These are phyloP conservation scores for Dichotomocladium elegans DNA, from an alignment of 371 early-diverging fungal genomes.

Conservation along the genomic window DNA sequence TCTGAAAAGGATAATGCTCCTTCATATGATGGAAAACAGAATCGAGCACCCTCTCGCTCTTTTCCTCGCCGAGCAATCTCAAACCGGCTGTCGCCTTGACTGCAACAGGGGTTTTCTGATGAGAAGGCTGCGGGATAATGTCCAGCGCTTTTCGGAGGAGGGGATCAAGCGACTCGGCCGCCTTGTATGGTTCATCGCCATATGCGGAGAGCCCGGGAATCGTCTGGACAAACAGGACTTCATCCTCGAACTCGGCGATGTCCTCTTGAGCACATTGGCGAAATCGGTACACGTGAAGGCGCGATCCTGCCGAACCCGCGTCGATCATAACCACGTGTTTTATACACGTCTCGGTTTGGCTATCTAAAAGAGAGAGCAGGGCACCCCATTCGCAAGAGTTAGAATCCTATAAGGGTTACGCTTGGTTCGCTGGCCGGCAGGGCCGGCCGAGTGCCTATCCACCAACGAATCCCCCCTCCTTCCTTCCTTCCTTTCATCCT, in stretches of 20 bases:
- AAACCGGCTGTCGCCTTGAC: slow-evolving; percentile 97
- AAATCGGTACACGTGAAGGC: slow-evolving; percentile 92
- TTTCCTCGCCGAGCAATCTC: slow-evolving; percentile 68
- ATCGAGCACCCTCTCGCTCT: slow-evolving; percentile 70
- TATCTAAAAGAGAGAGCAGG: not conserved
- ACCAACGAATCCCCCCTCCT: no score
- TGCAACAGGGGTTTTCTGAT: slow-evolving; percentile 80
- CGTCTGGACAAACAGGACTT: slow-evolving; percentile 82
- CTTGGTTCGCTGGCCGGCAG: no score
- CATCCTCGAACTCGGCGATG: slow-evolving; percentile 38
- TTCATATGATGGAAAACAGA: slow-evolving; percentile 65
- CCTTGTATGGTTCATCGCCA: slow-evolving; percentile 63
- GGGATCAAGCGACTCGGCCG: slow-evolving; percentile 77
- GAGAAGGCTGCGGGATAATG: slow-evolving; percentile 64
- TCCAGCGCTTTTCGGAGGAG: slow-evolving; percentile 71
- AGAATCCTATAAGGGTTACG: no score
- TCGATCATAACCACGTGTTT: slow-evolving; percentile 83
- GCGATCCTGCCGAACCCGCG: slow-evolving; percentile 95
- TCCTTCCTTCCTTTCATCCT: no score
- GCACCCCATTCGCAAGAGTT: no score
- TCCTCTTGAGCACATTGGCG: slow-evolving; percentile 4
- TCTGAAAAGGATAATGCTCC: slow-evolving; percentile 78
- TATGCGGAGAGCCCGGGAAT: slow-evolving; percentile 87
- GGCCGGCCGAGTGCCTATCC: no score
- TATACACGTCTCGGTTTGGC: slow-evolving; percentile 11